A percentile compares a stretch with the other conserved stretches of the same genome.
Evolutionary conservation across 1,284 basidiomycete genomes (phyloP).

Genomic region (Trichosporon inkin): DNA sequence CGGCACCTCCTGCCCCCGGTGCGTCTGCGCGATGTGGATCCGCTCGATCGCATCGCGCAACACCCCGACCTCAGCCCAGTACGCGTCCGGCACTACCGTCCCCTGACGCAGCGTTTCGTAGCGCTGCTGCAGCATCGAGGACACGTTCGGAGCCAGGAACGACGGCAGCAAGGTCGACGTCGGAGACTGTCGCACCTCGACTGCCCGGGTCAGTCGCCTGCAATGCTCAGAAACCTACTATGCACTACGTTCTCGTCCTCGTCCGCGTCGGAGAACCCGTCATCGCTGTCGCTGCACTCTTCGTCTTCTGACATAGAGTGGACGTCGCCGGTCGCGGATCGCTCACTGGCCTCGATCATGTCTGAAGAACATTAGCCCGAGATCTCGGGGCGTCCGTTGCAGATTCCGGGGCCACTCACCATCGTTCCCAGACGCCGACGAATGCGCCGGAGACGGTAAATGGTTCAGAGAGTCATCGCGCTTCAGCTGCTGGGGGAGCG

Average conservation of each 20-base stretch:
- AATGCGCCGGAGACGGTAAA: conserved; percentile 2
- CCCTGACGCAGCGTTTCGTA: conserved; percentile 2
- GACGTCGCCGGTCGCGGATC: neutral
- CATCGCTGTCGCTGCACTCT: conserved; percentile 2
- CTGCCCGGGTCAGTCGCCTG: conserved; percentile 50
- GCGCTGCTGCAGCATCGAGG: conserved; percentile 7
- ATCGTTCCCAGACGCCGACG: neutral
- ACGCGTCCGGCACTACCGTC: conserved; percentile 15
- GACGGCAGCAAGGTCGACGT: neutral
- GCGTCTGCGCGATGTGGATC: conserved; percentile 60
- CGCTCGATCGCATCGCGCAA: conserved; percentile 70
- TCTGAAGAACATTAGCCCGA: neutral
- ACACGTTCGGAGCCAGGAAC: conserved; percentile 8
- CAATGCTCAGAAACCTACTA: conserved; percentile 14
- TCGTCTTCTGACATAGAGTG: conserved; percentile 10
- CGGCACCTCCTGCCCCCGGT: neutral
- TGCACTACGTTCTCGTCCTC: conserved; percentile 22
- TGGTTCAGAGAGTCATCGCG: neutral
- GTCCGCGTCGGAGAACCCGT: conserved; percentile 11
- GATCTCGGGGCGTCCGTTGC: too few relatives aligned
- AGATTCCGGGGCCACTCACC: neutral
- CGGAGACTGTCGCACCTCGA: conserved; percentile 64
- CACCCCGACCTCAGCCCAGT: conserved; percentile 56
- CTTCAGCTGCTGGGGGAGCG: neutral
- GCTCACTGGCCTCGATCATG: conserved; percentile 1